Base-by-base conservation (phyloP, 495 filamentous ascomycete genomes). In the Massariosphaeria phaeospora region DNA sequence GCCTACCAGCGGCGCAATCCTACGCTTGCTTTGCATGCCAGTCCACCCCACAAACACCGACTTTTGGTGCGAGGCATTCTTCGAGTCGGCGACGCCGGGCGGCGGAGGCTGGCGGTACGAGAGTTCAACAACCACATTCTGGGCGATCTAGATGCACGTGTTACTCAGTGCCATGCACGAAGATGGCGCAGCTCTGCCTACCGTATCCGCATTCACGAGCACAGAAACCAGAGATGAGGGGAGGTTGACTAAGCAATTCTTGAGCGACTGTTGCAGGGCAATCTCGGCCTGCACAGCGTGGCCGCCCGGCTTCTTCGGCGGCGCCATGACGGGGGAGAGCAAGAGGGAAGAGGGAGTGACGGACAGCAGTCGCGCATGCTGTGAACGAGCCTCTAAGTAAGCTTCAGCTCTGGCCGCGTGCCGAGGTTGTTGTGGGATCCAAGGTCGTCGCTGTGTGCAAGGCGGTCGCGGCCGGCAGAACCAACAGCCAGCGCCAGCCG, bases 51-150 rank as follows among this genome's bases (percentile, higher is more conserved):
- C 74, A 59, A 83, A 95, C 59, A 90, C 78, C 47, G 88, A 90
- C 59, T 76, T 84, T 65, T 78, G 78, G 23, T 66, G 70, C 66
- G 64, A 66, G 74, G 55, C 67, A 35, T 48, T 73, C 49, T 63
- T 59, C 3, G 54, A 15, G 12, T 50, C 58, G 3, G 49, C 51
- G 15, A 34, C 27, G 6, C 27, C 23, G 17, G 59, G 46, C 24
- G 62, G 57, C 61, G 46, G 65, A 57, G 52, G 66, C 48, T 68
- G 64, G 25, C 69, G 65, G 52, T 66, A 73, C 26, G 57, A 67
- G 29, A 98, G 76, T 69, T 98, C 93, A 67, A 98, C 85, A 54
- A 97, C 79, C 59, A 96, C 88, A 86, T 96, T 95, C 69, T 98
- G 93, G 29, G 86, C 87, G 46, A 89, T 77, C 85, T 94, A 64